Evolutionary conservation across 78 protist species (phyloP).

Genomic region (Dictyostelium firmibasis): DNA sequence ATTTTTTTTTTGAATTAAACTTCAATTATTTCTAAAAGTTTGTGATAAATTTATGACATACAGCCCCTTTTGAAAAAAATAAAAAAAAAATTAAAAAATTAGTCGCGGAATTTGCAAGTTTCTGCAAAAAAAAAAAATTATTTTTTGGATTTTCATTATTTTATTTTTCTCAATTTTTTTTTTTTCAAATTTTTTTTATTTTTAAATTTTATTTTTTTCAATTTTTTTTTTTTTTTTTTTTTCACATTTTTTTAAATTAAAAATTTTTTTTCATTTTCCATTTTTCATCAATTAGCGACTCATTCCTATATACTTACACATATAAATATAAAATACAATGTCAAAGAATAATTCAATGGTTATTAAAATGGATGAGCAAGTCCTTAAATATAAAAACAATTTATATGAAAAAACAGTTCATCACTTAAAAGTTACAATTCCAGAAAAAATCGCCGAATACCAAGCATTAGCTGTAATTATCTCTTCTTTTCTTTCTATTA

Average conservation of each 20-base stretch:
- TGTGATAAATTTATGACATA: too few relatives aligned
- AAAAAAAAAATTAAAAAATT: too few relatives aligned
- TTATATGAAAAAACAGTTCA: slow-evolving; percentile 29
- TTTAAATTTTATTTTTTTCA: background rate
- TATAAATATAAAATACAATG: background rate
- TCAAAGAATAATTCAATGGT: background rate
- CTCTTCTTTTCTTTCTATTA: background rate
- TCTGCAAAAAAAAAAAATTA: too few relatives aligned
- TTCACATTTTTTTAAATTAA: background rate
- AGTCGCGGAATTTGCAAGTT: too few relatives aligned
- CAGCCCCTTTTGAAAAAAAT: too few relatives aligned
- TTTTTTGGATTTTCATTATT: background rate
- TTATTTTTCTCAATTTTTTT: background rate
- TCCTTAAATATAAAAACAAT: background rate
- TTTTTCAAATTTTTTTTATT: background rate
- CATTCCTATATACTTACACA: background rate
- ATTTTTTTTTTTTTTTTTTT: background rate
- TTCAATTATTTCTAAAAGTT: too few relatives aligned
- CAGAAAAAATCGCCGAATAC: slow-evolving; percentile 24
- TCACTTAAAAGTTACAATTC: slow-evolving; percentile 9
- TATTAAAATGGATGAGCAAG: slow-evolving; percentile 32
- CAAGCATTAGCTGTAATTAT: slow-evolving; percentile 25
- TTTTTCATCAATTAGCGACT: background rate
- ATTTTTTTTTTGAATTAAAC: too few relatives aligned
- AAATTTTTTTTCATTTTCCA: background rate